Conservation (phyloP, 2,329 filamentous ascomycete genomes). For the Colletotrichum truncatum region DNA sequence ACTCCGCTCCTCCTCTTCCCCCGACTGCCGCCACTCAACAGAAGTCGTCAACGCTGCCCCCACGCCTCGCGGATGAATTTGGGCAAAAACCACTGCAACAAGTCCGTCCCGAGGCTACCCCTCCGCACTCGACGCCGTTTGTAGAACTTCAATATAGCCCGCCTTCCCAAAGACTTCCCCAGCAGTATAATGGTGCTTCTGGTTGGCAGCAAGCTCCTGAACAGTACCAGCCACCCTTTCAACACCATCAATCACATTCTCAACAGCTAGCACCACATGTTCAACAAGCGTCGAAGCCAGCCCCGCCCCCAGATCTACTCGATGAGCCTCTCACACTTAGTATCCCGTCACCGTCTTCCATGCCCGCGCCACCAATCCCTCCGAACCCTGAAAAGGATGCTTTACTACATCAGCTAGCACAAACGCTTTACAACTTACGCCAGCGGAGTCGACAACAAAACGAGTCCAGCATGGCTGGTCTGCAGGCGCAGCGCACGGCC, state of each 20-base stretch:
- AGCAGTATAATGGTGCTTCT: constrained; percentile 8
- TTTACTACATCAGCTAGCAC: constrained; percentile 79
- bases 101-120: constrained; percentile 18
- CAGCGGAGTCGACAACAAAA: constrained; percentile 77
- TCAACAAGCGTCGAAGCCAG: constrained; percentile 40
- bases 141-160: constrained; percentile 34
- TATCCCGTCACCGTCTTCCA: constrained; percentile 56
- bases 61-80: constrained; percentile 25
- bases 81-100: constrained; percentile 14
- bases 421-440: constrained; percentile 74
- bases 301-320: constrained; percentile 61
- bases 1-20: constrained; percentile 57
- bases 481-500: constrained; percentile 82
- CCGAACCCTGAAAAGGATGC: constrained; percentile 96
- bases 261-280: constrained; percentile 38
- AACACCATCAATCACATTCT: constrained; percentile 26
- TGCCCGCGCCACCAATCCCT: constrained; percentile 84
- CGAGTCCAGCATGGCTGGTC: constrained; percentile 75
- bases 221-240: constrained; percentile 6
- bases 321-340: constrained; percentile 65
- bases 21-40: constrained; percentile 29
- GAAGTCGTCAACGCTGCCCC: neutral
- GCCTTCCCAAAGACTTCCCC: constrained; percentile 29
- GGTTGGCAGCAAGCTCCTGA: constrained; percentile 30
- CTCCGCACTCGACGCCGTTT: constrained; percentile 12